Base-by-base conservation (phyloP, 2,329 filamentous ascomycete genomes). In the Mycosphaerella sp. region DNA sequence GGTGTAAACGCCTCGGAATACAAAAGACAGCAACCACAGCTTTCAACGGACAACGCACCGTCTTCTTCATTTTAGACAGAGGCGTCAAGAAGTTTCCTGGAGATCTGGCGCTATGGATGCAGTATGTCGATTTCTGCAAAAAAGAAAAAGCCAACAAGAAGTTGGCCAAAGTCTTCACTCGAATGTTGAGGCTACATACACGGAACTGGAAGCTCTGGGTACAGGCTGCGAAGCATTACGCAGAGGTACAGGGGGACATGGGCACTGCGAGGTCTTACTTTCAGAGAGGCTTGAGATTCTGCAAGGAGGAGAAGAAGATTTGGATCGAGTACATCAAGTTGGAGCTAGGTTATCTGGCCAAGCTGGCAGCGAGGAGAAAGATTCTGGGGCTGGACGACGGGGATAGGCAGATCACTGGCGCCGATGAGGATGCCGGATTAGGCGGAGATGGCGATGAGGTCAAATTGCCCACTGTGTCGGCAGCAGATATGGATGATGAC, bases 241-340 rank as follows among this genome's bases (percentile, higher is more conserved):
- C 92, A 48, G 89, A 95, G 40, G 78, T 79, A 14, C 82, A 90
- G 65, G 89, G 86, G 2, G 92, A 97, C 72, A 95, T 97, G 82
- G 85, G 84, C 23, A 84, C 85, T 43, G 90, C 92, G 2, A 76
- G 93, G 57, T 86, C 83, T 45, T 87, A 93, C 78, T 79, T 98
- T 90, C 81, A 95, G 77, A 80, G 92, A 58, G 93, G 91, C 0
- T 80, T 95, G 66, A 79, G 93, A 41, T 97, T 98, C 71, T 96
- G 91, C 74, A 89, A 85, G 48, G 81, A 76, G 46, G 85, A 86
- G 45, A 82, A 78, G 59, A 76, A 77, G 14, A 71, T 98, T 48
- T 98, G 92, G 90, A 69, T 95, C 34, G 89, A 95, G 72, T 97
- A 96, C 68, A 86, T 87, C 7, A 85, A 87, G 67, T 79, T 92